These are phyloP conservation scores for Eucalyptus tenuipes DNA, from an alignment of 345 rosid genomes.

Conservation along the genomic window DNA sequence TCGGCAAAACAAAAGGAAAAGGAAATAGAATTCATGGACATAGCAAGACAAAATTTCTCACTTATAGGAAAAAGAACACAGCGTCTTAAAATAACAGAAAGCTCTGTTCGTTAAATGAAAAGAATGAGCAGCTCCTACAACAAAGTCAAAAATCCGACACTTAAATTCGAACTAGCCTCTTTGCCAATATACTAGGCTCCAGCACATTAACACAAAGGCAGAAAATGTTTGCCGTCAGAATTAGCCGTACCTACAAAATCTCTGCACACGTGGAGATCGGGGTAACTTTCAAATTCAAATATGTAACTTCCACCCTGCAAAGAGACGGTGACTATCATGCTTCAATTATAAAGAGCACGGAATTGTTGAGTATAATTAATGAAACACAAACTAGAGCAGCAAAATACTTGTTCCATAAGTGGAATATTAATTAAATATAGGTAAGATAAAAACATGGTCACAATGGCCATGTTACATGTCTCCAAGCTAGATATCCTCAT, in stretches of 20 bases:
- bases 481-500: background rate
- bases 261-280: slow-evolving; percentile 70
- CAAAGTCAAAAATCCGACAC: background rate
- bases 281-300: slow-evolving; percentile 71
- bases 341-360: background rate
- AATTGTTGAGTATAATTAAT: background rate
- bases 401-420: background rate
- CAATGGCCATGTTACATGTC: background rate
- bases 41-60: background rate
- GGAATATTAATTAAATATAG: background rate
- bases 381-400: background rate
- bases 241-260: slow-evolving; percentile 65
- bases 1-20: background rate
- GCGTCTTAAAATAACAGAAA: background rate
- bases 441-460: background rate
- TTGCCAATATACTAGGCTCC: background rate
- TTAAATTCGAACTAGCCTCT: background rate
- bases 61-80: background rate
- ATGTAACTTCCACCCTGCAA: slow-evolving; percentile 65
- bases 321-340: background rate
- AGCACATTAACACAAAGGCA: background rate
- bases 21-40: background rate
- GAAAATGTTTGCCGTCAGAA: background rate
- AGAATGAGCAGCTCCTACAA: background rate
- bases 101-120: background rate